A percentile compares a stretch with the other conserved stretches of the same genome.
phyloP scores from a whole-genome alignment of 192 early-diverging fungal species.

The Allomyces javanicus region DNA sequence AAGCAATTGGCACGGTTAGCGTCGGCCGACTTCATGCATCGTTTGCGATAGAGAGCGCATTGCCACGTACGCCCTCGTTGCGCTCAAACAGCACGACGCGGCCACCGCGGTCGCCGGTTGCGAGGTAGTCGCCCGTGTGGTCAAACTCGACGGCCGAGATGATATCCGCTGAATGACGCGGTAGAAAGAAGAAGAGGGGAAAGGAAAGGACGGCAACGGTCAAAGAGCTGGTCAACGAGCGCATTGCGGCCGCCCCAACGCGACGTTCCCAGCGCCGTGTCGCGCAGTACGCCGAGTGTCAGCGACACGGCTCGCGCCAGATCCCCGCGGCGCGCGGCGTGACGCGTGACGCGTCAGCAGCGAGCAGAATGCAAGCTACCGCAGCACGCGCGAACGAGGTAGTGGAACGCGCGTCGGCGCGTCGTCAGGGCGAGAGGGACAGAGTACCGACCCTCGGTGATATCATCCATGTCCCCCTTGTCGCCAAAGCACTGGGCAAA shows the following conservation, averaged over 20 bases:
- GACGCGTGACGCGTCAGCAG: too few species aligned
- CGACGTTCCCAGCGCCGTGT: too few species aligned
- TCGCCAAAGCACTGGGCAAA: constrained; percentile 99
- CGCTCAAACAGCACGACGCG: constrained; percentile 96
- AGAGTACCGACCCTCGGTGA: constrained; percentile 79
- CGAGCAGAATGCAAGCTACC: too few species aligned
- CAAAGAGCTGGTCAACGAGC: neutral
- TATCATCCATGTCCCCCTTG: constrained; percentile 94
- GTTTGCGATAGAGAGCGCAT: too few species aligned
- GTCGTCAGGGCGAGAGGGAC: neutral
- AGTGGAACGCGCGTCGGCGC: too few species aligned
- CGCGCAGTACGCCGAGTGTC: too few species aligned
- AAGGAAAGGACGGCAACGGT: neutral
- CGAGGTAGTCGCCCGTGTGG: constrained; percentile 86
- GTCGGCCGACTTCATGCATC: neutral
- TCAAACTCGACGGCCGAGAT: constrained; percentile 98
- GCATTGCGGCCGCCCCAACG: too few species aligned
- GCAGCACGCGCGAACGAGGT: too few species aligned
- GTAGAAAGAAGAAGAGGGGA: neutral
- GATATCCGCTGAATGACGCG: constrained; percentile 60
- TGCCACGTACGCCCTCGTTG: constrained; percentile 70
- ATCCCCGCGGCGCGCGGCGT: too few species aligned
- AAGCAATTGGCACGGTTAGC: neutral
- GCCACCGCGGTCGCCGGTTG: constrained; percentile 93
- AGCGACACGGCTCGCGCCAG: too few species aligned